phyloP scores from a whole-genome alignment of 106 monocot species.

The Acanthochlamys bracteata region DNA sequence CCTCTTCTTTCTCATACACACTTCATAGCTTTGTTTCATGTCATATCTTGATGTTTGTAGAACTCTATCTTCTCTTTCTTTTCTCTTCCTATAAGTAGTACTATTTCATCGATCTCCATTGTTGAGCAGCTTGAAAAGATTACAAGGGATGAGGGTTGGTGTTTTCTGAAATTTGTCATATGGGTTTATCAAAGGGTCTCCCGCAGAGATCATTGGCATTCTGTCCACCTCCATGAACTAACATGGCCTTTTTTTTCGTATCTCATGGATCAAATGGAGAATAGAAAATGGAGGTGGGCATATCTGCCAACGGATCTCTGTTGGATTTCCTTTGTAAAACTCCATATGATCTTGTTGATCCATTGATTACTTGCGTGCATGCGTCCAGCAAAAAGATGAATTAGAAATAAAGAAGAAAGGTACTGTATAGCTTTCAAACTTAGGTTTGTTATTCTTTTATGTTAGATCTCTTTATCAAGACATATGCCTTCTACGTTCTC shows the following conservation, averaged over 20 bases:
- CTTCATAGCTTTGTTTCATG: not conserved
- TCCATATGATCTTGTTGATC: slow-evolving; percentile 12
- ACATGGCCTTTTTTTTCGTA: not conserved
- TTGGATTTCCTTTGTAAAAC: slow-evolving; percentile 42
- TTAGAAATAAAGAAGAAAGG: not conserved
- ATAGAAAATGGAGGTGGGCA: slow-evolving; percentile 45
- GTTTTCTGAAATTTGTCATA: slow-evolving; percentile 12
- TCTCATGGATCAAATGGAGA: not conserved
- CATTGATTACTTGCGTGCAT: not conserved
- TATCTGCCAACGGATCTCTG: slow-evolving; percentile 42
- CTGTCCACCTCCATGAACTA: slow-evolving; percentile 67
- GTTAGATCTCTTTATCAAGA: no score
- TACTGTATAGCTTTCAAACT: not conserved
- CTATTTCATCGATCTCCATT: no score
- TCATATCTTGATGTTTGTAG: no score
- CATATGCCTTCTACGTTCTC: no score
- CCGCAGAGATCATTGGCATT: slow-evolving; percentile 61
- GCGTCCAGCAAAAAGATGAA: not conserved
- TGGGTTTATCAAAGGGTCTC: slow-evolving; percentile 51
- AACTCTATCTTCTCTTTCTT: not conserved
- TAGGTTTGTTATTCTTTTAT: no score
- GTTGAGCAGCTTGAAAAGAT: no score
- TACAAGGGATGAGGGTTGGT: no score
- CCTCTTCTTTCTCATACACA: slow-evolving; percentile 9
- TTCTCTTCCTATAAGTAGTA: slow-evolving; percentile 4